Percentiles rank a stretch among this genome's conserved stretches.
phyloP scores from a whole-genome alignment of 2,329 filamentous ascomycete species.

The Zymoseptoria passerinii region DNA sequence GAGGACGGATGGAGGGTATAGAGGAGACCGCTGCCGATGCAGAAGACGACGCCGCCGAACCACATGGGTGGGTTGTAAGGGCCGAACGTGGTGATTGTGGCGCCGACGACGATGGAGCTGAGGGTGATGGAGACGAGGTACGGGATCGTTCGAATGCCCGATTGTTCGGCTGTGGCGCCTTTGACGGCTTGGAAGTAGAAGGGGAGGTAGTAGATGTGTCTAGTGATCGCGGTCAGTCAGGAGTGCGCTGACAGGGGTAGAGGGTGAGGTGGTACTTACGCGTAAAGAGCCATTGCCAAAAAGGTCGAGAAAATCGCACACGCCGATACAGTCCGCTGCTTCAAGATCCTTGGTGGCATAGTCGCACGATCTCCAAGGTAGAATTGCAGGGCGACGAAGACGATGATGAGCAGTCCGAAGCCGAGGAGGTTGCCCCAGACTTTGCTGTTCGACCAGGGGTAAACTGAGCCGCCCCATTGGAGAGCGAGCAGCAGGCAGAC shows the following conservation, averaged over 20 bases:
- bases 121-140: constrained; percentile 10
- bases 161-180: constrained; percentile 15
- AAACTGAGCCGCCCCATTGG: constrained; percentile 40
- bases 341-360: constrained; percentile 20
- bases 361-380: constrained; percentile 17
- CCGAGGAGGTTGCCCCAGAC: constrained; percentile 24
- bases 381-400: constrained; percentile 28
- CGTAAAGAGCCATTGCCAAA: constrained; percentile 33
- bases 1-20: constrained; percentile 33
- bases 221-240: not conserved
- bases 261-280: constrained; percentile 11
- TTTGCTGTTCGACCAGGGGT: constrained; percentile 27
- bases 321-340: constrained; percentile 28
- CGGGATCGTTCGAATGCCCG: constrained; percentile 20
- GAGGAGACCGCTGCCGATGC: constrained; percentile 21
- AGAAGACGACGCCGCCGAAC: constrained; percentile 11
- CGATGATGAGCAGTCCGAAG: constrained; percentile 31
- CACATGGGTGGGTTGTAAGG: constrained; percentile 19
- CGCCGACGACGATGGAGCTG: constrained; percentile 18
- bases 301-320: constrained; percentile 30
- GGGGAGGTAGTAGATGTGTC: constrained; percentile 22
- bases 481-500: constrained; percentile 36
- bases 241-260: not conserved
- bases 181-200: constrained; percentile 27
- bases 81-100: constrained; percentile 14